A percentile compares a stretch with the other conserved stretches of the same genome.
phyloP scores from a whole-genome alignment of 176 grass and related monocot genomes.

The Aegilops umbellulata region DNA sequence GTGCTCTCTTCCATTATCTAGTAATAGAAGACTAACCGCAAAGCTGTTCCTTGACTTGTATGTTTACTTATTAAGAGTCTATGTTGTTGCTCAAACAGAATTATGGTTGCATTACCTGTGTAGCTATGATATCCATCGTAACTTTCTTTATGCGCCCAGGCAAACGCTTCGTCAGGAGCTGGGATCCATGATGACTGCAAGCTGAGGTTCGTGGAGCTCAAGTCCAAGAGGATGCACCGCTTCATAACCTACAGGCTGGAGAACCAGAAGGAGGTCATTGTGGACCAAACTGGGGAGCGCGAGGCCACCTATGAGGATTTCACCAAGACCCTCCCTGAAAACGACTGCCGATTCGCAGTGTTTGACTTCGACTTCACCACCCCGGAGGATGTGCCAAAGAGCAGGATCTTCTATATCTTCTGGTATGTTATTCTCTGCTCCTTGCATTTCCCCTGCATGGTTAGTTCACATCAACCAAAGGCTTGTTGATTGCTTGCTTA shows the following conservation, averaged over 20 bases:
- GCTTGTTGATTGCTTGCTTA: background rate
- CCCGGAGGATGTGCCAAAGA: slow-evolving; percentile 76
- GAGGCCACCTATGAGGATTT: slow-evolving; percentile 62
- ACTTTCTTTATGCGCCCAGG: slow-evolving; percentile 21
- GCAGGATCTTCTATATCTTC: slow-evolving; percentile 86
- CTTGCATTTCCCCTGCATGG: background rate
- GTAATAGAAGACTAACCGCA: background rate
- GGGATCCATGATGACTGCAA: slow-evolving; percentile 73
- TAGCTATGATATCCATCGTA: background rate
- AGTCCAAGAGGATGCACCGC: slow-evolving; percentile 78
- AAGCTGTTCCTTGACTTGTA: background rate
- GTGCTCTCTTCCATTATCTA: background rate
- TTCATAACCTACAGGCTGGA: slow-evolving; percentile 78
- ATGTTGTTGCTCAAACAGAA: background rate
- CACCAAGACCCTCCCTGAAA: slow-evolving; percentile 41
- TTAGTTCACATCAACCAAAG: background rate
- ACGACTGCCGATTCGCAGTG: slow-evolving; percentile 76
- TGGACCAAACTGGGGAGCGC: slow-evolving; percentile 63
- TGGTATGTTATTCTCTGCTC: slow-evolving; percentile 43
- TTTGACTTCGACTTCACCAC: slow-evolving; percentile 82
- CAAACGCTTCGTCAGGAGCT: slow-evolving; percentile 71
- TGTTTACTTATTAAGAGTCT: background rate
- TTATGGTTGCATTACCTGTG: background rate
- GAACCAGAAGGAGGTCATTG: slow-evolving; percentile 60
- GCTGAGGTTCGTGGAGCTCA: slow-evolving; percentile 70